Base-by-base conservation (phyloP, 2,329 filamentous ascomycete species). In the Calonectria ilicicola region DNA sequence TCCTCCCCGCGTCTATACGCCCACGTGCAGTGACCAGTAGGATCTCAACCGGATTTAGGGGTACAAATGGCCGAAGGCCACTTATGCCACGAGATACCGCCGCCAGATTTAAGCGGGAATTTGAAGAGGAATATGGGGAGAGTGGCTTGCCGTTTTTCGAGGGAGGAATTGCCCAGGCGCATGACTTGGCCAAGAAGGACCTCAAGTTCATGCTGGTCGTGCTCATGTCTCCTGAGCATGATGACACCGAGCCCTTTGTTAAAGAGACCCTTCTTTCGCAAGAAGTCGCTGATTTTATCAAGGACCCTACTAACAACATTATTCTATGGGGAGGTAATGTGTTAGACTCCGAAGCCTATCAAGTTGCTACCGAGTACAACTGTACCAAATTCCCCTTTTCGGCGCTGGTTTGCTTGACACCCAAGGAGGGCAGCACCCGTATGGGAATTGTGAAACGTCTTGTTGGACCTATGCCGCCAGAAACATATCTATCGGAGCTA, bases 331-430 rank as follows among this genome's bases (percentile, higher is more conserved):
- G 93, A 47, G 97, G 97, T 58, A 98, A 95, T 77, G 93, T 98
- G 0, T 91, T 95, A 75, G 97, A 99, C 82, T 93, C 95, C 3
- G 97, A 99, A 85, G 95, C 96, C 6, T 98, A 97, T 83, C 95
- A 98, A 82, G 95, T 98, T 47, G 92, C 95, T n/a, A 90, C 91
- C 15, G 95, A 96, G 56, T 91, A 98, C 74, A 93, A 93, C 77
- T 97, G 94, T 83, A 98, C 95, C 72, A 98, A 97, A 81, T 98
- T 97, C 80, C 97, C 97, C 12, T 98, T 98, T 82, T 92, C 94
- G 0, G 95, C 93, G 17, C 84, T 98, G 3, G 92, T 98, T 32
- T 96, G 95, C 70, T 93, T 98, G 75, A 98, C 96, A 0, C 95
- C 96, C 0, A 93, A 93, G 76, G 92, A 96, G 73, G 94, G 94